A percentile compares a stretch with the other conserved stretches of the same genome.
These are phyloP conservation scores for Tetrapisispora nanseiensis DNA, from an alignment of 805 yeast species.

Conservation along the genomic window DNA sequence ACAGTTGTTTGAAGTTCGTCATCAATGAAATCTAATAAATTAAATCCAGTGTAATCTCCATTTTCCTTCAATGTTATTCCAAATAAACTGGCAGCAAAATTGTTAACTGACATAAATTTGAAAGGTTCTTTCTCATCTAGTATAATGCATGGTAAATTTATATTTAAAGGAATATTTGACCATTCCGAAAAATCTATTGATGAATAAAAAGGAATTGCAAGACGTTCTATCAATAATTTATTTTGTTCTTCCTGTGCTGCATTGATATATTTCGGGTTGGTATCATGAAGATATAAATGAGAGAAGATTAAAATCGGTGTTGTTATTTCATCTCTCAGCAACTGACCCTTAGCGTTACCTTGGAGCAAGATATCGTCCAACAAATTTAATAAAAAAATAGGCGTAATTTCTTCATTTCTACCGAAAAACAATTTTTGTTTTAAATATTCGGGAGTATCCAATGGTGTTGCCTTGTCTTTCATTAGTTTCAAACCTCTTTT, in stretches of 20 bases:
- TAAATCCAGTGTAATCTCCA: not conserved
- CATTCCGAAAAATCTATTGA: not conserved
- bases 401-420: not conserved
- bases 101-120: slow-evolving; percentile 1
- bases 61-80: not conserved
- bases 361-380: not conserved
- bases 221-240: not conserved
- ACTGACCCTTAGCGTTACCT: not conserved
- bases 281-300: not conserved
- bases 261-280: not conserved
- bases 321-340: not conserved
- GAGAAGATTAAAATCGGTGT: not conserved
- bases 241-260: not conserved
- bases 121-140: not conserved
- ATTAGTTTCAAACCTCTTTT: slow-evolving; percentile 1
- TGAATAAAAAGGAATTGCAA: not conserved
- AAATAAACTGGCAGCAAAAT: not conserved
- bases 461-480: not conserved
- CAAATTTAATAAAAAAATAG: not conserved
- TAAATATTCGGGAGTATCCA: not conserved
- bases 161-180: slow-evolving; percentile 1
- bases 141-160: not conserved
- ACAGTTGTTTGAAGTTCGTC: not conserved
- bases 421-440: not conserved
- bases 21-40: not conserved